These are phyloP conservation scores for Cokeromyces recurvatus DNA, from an alignment of 371 early-diverging fungal genomes.

Conservation along the genomic window DNA sequence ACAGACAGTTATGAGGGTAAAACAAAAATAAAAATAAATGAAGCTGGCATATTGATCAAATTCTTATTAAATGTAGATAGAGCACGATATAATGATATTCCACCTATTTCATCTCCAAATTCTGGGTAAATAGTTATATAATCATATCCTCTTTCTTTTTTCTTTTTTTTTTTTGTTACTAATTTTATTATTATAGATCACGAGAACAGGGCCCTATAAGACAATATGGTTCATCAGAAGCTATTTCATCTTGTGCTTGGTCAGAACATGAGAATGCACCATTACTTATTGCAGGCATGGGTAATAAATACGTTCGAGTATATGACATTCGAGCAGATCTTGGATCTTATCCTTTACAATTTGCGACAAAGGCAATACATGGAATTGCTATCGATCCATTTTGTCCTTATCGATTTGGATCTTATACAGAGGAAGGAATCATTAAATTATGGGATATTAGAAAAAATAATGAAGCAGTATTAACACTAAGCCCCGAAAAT, in stretches of 20 bases:
- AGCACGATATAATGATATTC: conserved; percentile 3
- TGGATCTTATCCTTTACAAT: conserved; percentile 37
- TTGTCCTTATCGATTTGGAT: conserved; percentile 64
- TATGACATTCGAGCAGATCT: conserved; percentile 64
- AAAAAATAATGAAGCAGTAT: conserved; percentile 55
- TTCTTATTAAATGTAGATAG: too few species aligned
- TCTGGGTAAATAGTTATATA: not conserved
- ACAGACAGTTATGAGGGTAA: conserved; percentile 12
- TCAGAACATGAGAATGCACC: conserved; percentile 45
- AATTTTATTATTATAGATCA: conserved; percentile 4
- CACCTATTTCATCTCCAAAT: conserved; percentile 9
- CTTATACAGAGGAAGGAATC: conserved; percentile 66
- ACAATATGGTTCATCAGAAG: conserved; percentile 71
- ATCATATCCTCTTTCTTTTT: not conserved
- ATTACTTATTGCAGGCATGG: conserved; percentile 73
- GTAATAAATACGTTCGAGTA: conserved; percentile 63
- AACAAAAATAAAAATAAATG: not conserved
- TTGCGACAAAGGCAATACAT: conserved; percentile 70
- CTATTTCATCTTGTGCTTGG: conserved; percentile 74
- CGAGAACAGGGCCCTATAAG: conserved; percentile 48
- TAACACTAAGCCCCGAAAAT: conserved; percentile 32
- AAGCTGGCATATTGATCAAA: too few species aligned
- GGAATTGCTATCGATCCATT: conserved; percentile 73
- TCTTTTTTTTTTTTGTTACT: too few species aligned
- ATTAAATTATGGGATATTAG: conserved; percentile 80